Base-by-base conservation (phyloP, 352 stramenopile species). In the Globisporangium recalcitrans region DNA sequence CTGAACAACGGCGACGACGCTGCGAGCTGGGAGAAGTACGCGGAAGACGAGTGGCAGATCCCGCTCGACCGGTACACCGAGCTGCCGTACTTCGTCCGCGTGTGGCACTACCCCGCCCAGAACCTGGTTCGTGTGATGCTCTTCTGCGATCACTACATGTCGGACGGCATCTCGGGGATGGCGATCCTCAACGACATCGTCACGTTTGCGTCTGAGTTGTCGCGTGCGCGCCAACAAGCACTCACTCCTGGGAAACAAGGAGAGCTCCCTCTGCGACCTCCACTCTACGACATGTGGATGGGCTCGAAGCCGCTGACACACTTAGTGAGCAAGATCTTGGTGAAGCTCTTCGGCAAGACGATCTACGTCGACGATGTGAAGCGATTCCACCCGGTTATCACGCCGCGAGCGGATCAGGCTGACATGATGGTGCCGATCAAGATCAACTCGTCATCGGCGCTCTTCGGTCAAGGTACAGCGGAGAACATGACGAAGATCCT, bases 121-220 rank as follows among this genome's bases (percentile, higher is more conserved):
- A 22, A 69, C 38, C 58, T 64, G 6, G 68, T 63, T 1, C 67
- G 74, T 0, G 36, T 85, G 11, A 69, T 82, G 58, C 59, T 85
- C 21, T 77, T 80, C 64, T 80, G 73, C 27, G 76, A 85, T 42
- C 73, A 85, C 59, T 79, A 72, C 53, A 69, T 74, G 58, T 74
- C 69, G 3, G 76, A 85, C 49, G 74, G 68, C n/a, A 71, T 48
- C 38, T 81, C 74, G 7, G 74, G 74, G 1, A 69, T 66, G 38
- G 61, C 63, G 3, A 44, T 80, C 3, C 51, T 85, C 13, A 67
- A 85, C 64, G 63, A 73, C 55, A 55, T 82, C n/a, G 29, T 82
- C 4, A 63, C 65, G 11, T 70, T 72, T 2, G 67, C 69, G 11
- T 38, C 58, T 0, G 49, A 57, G n/a, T 49, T 32, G 0, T 58